Evolutionary conservation across 1,139 yeast species (phyloP), one percentile per base, ranked within the genome.

Genomic region (Ogataea hybrid): DNA sequence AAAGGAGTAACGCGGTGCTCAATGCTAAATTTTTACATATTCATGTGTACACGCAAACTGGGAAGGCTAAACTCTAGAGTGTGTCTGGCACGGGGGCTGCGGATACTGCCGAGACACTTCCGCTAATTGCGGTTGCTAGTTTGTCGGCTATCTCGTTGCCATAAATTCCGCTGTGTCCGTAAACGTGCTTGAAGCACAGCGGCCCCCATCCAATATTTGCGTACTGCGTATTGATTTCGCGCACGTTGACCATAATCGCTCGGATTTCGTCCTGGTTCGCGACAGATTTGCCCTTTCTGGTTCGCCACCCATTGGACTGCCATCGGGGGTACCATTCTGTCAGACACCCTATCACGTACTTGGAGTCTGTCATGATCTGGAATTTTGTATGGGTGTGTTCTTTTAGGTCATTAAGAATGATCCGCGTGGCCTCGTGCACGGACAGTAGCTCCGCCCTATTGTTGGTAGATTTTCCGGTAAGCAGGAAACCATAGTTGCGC

Each of bases 131-230:
- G 20, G 76, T 81, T 3, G 97, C 97, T 40, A 89, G 66, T 33
- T 59, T 53, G 59, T 90, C 96, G 0, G 97, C 97, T 56, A 60
- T 68, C 49, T 82, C 89, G 57, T 89, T 89, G 1, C 96, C 96
- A 14, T 56, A 59, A 34, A 67, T 61, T 0, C 89, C 92, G 14
- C 68, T 61, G 60, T 90, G 97, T 1, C 94, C 96, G 40, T 67
- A 68, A 5, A 87, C 94, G 68, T 92, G 80, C 3, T 59, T 54
- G 21, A 67, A 48, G 12, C 66, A 60, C 1, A 59, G 31, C 1
- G 59, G 51, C 0, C 63, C 63, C 64, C 69, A 65, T 5, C 65
- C 61, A n/a, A 54, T 51, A 2, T 53, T 41, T 2, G 47, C 42
- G 37, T 67, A 69, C 7, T 35, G 29, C 0, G 48, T 29, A 20